Percentiles rank a stretch among this genome's conserved stretches.
phyloP scores from a whole-genome alignment of 2,329 filamentous ascomycete genomes.

The Bipolaris gigantea region DNA sequence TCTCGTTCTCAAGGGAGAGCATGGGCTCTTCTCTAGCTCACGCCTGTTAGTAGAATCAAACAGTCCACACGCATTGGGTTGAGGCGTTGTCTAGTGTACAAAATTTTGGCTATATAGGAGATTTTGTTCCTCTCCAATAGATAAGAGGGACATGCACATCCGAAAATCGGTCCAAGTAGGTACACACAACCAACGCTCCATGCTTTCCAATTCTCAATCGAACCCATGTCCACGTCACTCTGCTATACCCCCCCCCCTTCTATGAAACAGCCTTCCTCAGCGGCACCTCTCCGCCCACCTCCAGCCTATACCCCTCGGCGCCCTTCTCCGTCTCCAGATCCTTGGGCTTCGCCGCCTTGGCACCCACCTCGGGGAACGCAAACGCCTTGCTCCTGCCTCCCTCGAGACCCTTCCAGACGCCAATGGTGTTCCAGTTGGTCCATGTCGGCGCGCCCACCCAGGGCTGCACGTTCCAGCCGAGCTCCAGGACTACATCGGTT shows the following conservation, averaged over 20 bases:
- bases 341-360: constrained; percentile 59
- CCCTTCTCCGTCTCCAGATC: constrained; percentile 54
- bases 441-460: constrained; percentile 91
- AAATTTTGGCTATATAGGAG: too few relatives aligned
- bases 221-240: background rate
- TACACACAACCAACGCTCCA: background rate
- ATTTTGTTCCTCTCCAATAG: too few relatives aligned
- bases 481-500: constrained; percentile 72
- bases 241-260: too few relatives aligned
- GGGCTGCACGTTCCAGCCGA: constrained; percentile 97
- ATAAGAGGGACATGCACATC: background rate
- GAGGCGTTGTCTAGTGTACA: too few relatives aligned
- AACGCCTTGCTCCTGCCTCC: constrained; percentile 69
- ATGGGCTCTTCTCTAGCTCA: too few relatives aligned
- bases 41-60: too few relatives aligned
- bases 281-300: constrained; percentile 41
- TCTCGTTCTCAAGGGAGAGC: too few relatives aligned
- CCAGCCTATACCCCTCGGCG: constrained; percentile 51
- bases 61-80: too few relatives aligned
- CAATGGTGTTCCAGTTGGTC: constrained; percentile 57
- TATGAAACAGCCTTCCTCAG: constrained; percentile 19
- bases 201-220: background rate
- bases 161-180: background rate
- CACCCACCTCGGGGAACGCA: constrained; percentile 66
- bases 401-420: constrained; percentile 66